A percentile compares a stretch with the other conserved stretches of the same genome.
Conservation (phyloP, 2,329 filamentous ascomycete genomes). For the Xylariaceae sp. region DNA sequence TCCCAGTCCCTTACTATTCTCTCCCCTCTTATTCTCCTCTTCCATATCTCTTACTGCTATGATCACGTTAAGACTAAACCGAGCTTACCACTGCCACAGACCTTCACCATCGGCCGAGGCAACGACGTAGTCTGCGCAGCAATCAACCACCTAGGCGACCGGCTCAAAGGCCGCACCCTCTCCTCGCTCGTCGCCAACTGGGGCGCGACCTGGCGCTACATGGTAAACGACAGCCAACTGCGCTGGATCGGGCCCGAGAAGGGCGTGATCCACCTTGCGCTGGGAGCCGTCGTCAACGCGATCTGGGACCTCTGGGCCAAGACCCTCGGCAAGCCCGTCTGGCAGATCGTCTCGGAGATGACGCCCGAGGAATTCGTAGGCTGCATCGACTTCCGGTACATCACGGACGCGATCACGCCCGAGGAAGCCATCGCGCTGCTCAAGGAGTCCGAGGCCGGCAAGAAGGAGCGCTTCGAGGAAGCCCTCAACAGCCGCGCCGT, state of each 20-base stretch:
- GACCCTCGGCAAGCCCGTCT: constrained; percentile 78
- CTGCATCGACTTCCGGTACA: constrained; percentile 93
- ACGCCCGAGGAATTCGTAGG: constrained; percentile 78
- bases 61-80: too few relatives aligned
- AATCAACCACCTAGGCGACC: constrained; percentile 72
- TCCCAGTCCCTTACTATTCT: constrained; percentile 5
- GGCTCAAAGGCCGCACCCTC: constrained; percentile 71
- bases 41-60: too few relatives aligned
- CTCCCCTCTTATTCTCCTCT: too few relatives aligned
- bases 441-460: constrained; percentile 60
- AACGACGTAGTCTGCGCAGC: constrained; percentile 90
- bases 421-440: constrained; percentile 75
- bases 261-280: constrained; percentile 86
- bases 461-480: constrained; percentile 67
- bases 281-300: constrained; percentile 85
- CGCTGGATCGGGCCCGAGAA: constrained; percentile 95
- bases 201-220: constrained; percentile 85
- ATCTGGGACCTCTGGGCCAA: constrained; percentile 97
- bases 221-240: constrained; percentile 86
- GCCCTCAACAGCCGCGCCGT: constrained; percentile 72
- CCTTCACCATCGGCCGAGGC: constrained; percentile 82
- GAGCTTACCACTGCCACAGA: too few relatives aligned
- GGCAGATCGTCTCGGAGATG: constrained; percentile 88
- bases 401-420: constrained; percentile 86
- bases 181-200: constrained; percentile 74